Evolutionary conservation across 352 stramenopile species (phyloP).

Genomic region (Globisporangium radiosum): DNA sequence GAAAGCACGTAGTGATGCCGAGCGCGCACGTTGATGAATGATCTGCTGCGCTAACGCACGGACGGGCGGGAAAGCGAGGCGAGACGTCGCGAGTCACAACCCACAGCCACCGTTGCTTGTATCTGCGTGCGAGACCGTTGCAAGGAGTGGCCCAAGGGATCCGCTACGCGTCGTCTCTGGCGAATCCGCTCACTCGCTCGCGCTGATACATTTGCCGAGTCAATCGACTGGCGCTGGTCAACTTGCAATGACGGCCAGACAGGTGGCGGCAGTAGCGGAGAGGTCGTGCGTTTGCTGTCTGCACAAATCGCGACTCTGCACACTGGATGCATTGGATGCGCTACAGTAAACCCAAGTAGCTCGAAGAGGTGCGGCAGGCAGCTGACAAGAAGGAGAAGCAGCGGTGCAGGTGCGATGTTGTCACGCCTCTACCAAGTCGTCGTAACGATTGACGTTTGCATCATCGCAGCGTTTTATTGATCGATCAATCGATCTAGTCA

Average conservation of each 20-base stretch:
- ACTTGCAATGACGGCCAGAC: neutral
- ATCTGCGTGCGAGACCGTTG: neutral
- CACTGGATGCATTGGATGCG: too few relatives aligned
- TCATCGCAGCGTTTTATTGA: too few relatives aligned
- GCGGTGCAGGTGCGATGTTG: too few relatives aligned
- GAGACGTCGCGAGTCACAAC: neutral
- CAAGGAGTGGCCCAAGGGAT: neutral
- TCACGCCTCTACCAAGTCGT: too few relatives aligned
- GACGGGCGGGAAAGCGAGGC: neutral
- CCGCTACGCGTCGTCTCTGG: neutral
- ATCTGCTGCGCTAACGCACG: too few relatives aligned
- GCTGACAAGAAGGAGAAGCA: too few relatives aligned
- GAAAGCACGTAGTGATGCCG: neutral
- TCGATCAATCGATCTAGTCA: too few relatives aligned
- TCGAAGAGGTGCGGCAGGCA: too few relatives aligned
- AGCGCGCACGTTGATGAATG: neutral
- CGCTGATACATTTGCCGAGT: neutral
- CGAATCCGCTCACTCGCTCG: neutral
- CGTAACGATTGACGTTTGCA: too few relatives aligned
- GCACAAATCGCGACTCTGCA: too few relatives aligned
- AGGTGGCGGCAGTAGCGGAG: neutral
- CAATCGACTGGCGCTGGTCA: neutral
- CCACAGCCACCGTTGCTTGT: neutral
- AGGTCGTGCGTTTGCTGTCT: too few relatives aligned
- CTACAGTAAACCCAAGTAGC: too few relatives aligned